These are phyloP conservation scores for Russula vinacea DNA, from an alignment of 768 basidiomycete genomes.

Conservation along the genomic window DNA sequence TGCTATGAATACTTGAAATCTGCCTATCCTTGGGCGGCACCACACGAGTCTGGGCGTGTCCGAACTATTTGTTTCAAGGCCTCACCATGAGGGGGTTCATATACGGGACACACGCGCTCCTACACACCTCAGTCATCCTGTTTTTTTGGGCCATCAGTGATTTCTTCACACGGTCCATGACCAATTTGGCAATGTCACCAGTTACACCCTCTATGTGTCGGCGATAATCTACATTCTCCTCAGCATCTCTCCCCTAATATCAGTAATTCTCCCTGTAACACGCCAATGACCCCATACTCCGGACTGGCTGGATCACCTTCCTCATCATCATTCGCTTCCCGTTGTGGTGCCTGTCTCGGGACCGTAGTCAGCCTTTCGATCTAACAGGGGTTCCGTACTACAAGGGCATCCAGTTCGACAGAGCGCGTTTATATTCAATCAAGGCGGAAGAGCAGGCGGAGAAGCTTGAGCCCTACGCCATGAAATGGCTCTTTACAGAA, in stretches of 20 bases:
- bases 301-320: too few relatives aligned
- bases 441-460: not conserved
- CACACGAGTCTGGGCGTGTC: constrained; percentile 19
- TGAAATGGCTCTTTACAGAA: constrained; percentile 15
- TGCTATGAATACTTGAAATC: constrained; percentile 11
- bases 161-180: constrained; percentile 12
- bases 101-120: constrained; percentile 12
- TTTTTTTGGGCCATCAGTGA: too few relatives aligned
- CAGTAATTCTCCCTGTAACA: too few relatives aligned
- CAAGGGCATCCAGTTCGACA: too few relatives aligned
- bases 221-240: too few relatives aligned
- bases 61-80: constrained; percentile 13
- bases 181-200: constrained; percentile 1
- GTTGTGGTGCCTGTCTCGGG: too few relatives aligned
- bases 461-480: constrained; percentile 13
- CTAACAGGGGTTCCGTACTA: too few relatives aligned
- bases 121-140: constrained; percentile 17
- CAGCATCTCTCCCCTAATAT: too few relatives aligned
- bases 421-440: too few relatives aligned
- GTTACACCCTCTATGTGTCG: constrained; percentile 1
- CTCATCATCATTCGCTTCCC: too few relatives aligned
- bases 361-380: too few relatives aligned
- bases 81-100: constrained; percentile 15
- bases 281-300: too few relatives aligned
- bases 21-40: constrained; percentile 7